Evolutionary conservation across 2,329 filamentous ascomycete species (phyloP), one percentile per base, ranked within the genome.

Genomic region (Pseudocercospora macadamiae): DNA sequence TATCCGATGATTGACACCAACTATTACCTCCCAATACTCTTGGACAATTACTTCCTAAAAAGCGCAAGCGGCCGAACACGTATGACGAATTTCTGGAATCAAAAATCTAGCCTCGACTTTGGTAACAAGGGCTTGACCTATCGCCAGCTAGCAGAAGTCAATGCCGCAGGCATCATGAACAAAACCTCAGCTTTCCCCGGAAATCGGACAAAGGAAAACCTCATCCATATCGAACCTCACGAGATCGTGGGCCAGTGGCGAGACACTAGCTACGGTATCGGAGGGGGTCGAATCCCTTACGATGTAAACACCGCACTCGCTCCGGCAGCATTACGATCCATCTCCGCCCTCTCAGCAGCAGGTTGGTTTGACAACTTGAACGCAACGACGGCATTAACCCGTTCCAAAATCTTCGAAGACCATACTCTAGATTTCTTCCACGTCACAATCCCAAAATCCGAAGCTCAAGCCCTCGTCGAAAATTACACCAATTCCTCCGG

Each of bases 281-380:
- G 83, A 1, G 84, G 84, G 30, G 86, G 84, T 1, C 78, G 82
- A 0, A 83, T 87, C n/a, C 85, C 86, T 0, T 88, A 85, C 66
- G 81, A 88, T 61, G 85, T 88, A 19, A 89, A 88, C 64, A 83
- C 83, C 0, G 86, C 83, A 0, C 75, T 89, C 0, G 83, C 82
- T 0, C 86, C 86, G 0, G 85, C 86, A 1, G 85, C 83, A 1
- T 76, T 89, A 0, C 78, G 82, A 9, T 80, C 84, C 1, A 86
- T 89, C 36, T 79, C 81, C 2, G 75, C 76, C 0, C 73, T 88
- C 1, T 75, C 83, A 2, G 70, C 71, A 0, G 73, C 76, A 0
- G 81, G 80, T 1, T 78, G 86, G 63, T 87, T 83, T 60, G 72
- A 81, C 0, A n/a, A n/a, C n/a, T 9, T 10, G 19, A 76, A 82